Evolutionary conservation across 2,329 filamentous ascomycete genomes (phyloP).

Genomic region (Hypomyces perniciosus): DNA sequence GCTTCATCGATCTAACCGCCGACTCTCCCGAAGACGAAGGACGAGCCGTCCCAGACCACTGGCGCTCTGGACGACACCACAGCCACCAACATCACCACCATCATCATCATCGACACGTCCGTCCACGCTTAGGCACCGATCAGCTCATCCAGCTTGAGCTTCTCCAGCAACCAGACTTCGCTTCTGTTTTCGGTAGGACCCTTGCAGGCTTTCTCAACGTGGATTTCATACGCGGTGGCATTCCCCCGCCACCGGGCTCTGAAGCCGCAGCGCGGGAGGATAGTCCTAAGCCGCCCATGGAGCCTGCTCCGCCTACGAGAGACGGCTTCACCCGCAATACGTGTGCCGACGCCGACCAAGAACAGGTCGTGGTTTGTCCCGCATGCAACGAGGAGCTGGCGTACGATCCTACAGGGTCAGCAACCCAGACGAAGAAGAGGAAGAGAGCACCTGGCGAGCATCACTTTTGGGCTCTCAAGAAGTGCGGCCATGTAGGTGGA

Average conservation of each 20-base stretch:
- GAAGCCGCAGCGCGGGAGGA: conserved; percentile 26
- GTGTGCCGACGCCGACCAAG: conserved; percentile 39
- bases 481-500: conserved; percentile 76
- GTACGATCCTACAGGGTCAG: conserved; percentile 51
- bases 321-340: conserved; percentile 79
- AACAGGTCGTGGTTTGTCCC: conserved; percentile 73
- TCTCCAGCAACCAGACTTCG: conserved; percentile 15
- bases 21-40: conserved; percentile 36
- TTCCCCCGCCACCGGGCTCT: conserved; percentile 23
- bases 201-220: conserved; percentile 22
- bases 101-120: conserved; percentile 8
- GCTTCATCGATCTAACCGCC: conserved; percentile 48
- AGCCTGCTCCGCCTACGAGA: conserved; percentile 57
- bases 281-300: conserved; percentile 45
- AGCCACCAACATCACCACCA: conserved; percentile 14
- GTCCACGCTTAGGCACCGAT: conserved; percentile 12
- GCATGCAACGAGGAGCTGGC: conserved; percentile 82
- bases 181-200: conserved; percentile 17
- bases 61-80: conserved; percentile 9
- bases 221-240: conserved; percentile 16
- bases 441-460: conserved; percentile 58
- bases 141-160: conserved; percentile 23
- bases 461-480: conserved; percentile 87
- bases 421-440: conserved; percentile 29
- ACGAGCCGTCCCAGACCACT: conserved; percentile 4